phyloP scores from a whole-genome alignment of 2,329 filamentous ascomycete genomes.

The Dothistroma septosporum region DNA sequence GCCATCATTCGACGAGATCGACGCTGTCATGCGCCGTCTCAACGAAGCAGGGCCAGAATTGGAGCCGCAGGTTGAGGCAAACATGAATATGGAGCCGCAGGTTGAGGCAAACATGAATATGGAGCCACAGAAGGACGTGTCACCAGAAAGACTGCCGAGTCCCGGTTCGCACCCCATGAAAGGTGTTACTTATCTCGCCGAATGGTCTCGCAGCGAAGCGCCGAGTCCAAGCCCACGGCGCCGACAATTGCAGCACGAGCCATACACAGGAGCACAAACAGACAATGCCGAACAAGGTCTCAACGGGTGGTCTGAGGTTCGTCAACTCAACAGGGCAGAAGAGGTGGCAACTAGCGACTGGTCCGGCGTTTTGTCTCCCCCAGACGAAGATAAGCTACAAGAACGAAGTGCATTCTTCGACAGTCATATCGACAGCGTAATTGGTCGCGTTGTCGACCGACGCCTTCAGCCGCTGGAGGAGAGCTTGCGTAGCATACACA shows the following conservation, averaged over 20 bases:
- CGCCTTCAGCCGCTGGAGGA: slow-evolving; percentile 78
- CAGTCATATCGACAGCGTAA: slow-evolving; percentile 78
- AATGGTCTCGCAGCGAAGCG: slow-evolving; percentile 58
- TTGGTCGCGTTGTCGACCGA: slow-evolving; percentile 70
- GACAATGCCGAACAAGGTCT: slow-evolving; percentile 42
- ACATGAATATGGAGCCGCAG: slow-evolving; percentile 31
- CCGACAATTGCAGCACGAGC: not conserved
- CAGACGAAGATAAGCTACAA: slow-evolving; percentile 78
- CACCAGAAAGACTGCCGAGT: slow-evolving; percentile 23
- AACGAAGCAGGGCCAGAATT: slow-evolving; percentile 65
- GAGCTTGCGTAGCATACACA: slow-evolving; percentile 69
- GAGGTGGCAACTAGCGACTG: slow-evolving; percentile 78
- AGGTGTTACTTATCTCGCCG: slow-evolving; percentile 31
- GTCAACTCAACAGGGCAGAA: slow-evolving; percentile 59
- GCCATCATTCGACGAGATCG: slow-evolving; percentile 74
- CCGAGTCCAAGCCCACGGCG: slow-evolving; percentile 64
- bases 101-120: slow-evolving; percentile 11
- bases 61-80: slow-evolving; percentile 32
- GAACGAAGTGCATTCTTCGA: slow-evolving; percentile 85
- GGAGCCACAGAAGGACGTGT: slow-evolving; percentile 16
- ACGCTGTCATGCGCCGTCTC: slow-evolving; percentile 85
- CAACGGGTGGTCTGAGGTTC: slow-evolving; percentile 42
- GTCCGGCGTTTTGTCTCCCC: slow-evolving; percentile 79
- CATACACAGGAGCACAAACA: slow-evolving; percentile 31
- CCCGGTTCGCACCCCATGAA: slow-evolving; percentile 27